phyloP scores from a whole-genome alignment of 164 flowering plant genomes.

The Liquidambar formosana region DNA sequence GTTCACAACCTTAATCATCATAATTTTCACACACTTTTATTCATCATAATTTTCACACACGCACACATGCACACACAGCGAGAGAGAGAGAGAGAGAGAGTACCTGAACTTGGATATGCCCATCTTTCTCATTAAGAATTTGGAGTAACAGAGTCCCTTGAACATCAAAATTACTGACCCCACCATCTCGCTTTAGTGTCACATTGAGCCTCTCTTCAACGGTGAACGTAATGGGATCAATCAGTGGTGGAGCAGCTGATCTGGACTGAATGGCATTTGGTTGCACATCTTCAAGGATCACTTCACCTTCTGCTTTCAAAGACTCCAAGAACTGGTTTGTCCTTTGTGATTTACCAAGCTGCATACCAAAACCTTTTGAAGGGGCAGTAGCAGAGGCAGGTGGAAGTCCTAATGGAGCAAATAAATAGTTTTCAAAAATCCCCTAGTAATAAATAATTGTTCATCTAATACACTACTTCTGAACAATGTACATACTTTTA shows the following conservation, averaged over 20 bases:
- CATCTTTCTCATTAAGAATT: conserved; percentile 88
- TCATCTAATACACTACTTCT: too few species aligned
- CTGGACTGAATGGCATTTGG: conserved; percentile 58
- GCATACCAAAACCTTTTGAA: conserved; percentile 93
- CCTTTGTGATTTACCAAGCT: conserved; percentile 84
- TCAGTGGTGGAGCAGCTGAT: conserved; percentile 62
- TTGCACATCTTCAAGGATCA: conserved; percentile 82
- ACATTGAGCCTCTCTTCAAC: conserved; percentile 91
- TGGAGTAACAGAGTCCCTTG: conserved; percentile 95
- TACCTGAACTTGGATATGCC: conserved; percentile 95
- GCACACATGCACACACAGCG: not conserved
- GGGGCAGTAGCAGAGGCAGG: conserved; percentile 90
- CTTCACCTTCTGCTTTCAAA: conserved; percentile 97
- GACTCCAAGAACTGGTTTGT: conserved; percentile 94
- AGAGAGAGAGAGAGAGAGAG: not conserved
- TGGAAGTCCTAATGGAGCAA: conserved; percentile 58
- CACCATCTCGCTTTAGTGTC: conserved; percentile 87
- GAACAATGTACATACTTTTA: too few species aligned
- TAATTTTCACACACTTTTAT: not conserved
- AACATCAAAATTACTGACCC: conserved; percentile 88
- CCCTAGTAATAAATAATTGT: too few species aligned
- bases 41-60: too few species aligned
- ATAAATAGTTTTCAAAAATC: not conserved
- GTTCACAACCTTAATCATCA: not conserved
- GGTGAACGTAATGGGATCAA: conserved; percentile 85